These are phyloP conservation scores for Vitis vinifera DNA, from an alignment of 164 flowering plant genomes.

Conservation along the genomic window ASM3070453v1 NC_081810.1:8957501-8958000, in stretches of 20 bases:
- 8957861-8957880: too few relatives aligned
- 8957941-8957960: constrained; percentile 30
- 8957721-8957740: constrained; percentile 77
- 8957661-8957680: constrained; percentile 43
- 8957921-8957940: too few relatives aligned
- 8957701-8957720: constrained; percentile 53
- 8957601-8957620: constrained; percentile 97
- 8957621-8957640: constrained; percentile 91
- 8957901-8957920: too few relatives aligned
- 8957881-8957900: too few relatives aligned
- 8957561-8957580: constrained; percentile 70
- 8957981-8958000: constrained; percentile 44
- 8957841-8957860: too few relatives aligned
- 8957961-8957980: constrained; percentile 53
- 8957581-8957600: constrained; percentile 78
- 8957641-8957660: constrained; percentile 49
- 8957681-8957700: constrained; percentile 45
- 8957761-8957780: constrained; percentile 45
- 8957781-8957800: constrained; percentile 67
- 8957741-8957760: constrained; percentile 65
- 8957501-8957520: constrained; percentile 42
- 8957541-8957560: constrained; percentile 66
- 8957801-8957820: too few relatives aligned
- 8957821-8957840: too few relatives aligned
- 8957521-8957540: constrained; percentile 73